These are phyloP conservation scores for Leccinum broughii DNA, from an alignment of 768 basidiomycete species.

Conservation along the genomic window DNA sequence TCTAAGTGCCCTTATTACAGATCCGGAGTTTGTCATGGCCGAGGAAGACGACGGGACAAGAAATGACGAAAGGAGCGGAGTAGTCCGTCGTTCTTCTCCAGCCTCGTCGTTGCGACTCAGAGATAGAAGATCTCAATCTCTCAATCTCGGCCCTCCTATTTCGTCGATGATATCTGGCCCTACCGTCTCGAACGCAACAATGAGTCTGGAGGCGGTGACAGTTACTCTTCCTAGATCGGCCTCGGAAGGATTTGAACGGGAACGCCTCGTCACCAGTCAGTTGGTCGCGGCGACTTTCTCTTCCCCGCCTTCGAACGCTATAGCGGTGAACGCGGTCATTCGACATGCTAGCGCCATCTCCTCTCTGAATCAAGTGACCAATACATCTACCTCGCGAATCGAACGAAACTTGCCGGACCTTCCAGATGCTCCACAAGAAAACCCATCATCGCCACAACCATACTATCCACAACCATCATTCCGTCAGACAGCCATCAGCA, in stretches of 20 bases:
- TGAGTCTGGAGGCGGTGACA: constrained; percentile 33
- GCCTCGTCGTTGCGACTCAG: constrained; percentile 45
- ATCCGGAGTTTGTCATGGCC: constrained; percentile 64
- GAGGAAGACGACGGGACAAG: constrained; percentile 53
- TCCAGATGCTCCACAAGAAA: constrained; percentile 24
- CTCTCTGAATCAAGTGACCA: constrained; percentile 25
- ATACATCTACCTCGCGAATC: constrained; percentile 27
- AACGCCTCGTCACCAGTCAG: constrained; percentile 43
- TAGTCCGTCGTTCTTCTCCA: constrained; percentile 39
- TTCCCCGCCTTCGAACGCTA: constrained; percentile 19
- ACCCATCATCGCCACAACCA: constrained; percentile 4
- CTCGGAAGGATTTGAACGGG: constrained; percentile 37
- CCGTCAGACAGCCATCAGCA: constrained; percentile 71
- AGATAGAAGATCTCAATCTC: constrained; percentile 66
- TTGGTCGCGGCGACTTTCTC: constrained; percentile 45
- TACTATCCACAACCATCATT: constrained; percentile 35
- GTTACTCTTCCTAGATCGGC: constrained; percentile 30
- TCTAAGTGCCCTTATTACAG: constrained; percentile 64
- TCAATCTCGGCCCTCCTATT: constrained; percentile 47
- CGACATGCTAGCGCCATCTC: constrained; percentile 23
- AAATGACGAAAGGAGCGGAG: constrained; percentile 18
- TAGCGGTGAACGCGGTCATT: constrained; percentile 28
- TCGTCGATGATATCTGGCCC: constrained; percentile 30
- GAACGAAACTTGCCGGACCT: constrained; percentile 34
- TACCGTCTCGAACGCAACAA: constrained; percentile 27